Evolutionary conservation across 78 protist species (phyloP).

Genomic region (Planoprotostelium fungivorum): DNA sequence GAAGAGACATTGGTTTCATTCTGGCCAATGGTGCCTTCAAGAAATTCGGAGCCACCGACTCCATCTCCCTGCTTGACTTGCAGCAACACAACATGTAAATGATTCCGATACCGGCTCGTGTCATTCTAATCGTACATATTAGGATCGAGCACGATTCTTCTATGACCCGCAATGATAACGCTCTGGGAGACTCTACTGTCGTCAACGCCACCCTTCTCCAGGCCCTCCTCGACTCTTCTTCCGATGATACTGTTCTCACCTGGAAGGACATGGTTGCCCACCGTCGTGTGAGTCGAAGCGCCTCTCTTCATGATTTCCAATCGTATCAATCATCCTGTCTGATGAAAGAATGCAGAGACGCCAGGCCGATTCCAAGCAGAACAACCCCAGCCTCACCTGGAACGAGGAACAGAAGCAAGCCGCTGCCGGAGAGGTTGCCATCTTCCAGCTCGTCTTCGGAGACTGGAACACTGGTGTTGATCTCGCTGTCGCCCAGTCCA

Average conservation of each 20-base stretch:
- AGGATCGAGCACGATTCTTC: background rate
- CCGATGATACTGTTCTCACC: background rate
- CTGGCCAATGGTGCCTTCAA: too few relatives aligned
- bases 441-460: background rate
- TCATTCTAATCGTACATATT: too few relatives aligned
- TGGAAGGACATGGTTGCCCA: background rate
- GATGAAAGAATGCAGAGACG: background rate
- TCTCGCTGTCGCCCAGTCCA: background rate
- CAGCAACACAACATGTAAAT: too few relatives aligned
- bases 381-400: background rate
- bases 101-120: too few relatives aligned
- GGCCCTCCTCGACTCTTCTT: background rate
- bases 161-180: background rate
- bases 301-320: too few relatives aligned
- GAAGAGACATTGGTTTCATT: too few relatives aligned
- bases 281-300: background rate
- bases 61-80: too few relatives aligned
- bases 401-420: background rate
- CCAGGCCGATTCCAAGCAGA: background rate
- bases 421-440: background rate
- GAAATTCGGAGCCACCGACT: too few relatives aligned
- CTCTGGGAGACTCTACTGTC: background rate
- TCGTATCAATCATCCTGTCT: background rate
- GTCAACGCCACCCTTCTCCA: background rate
- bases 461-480: background rate